Conservation (phyloP, 2,329 filamentous ascomycete genomes). For the Fusarium sp. region DNA sequence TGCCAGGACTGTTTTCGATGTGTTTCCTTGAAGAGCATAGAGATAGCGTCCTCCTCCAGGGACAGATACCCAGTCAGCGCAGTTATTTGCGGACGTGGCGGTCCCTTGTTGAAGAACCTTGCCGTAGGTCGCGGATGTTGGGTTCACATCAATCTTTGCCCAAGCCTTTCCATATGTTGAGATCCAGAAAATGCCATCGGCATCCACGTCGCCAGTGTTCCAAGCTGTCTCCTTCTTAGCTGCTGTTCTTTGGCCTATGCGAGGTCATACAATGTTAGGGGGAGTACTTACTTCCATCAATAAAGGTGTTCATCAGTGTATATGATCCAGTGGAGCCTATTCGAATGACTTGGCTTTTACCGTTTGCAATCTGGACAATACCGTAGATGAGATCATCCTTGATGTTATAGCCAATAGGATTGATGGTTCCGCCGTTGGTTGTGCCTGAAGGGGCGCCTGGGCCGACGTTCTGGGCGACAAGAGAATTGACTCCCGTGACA, state of each 20-base stretch:
- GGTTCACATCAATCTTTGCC: constrained; percentile 11
- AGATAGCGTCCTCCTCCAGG: background rate
- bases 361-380: background rate
- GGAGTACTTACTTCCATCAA: background rate
- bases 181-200: constrained; percentile 6
- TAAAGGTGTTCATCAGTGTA: background rate
- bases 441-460: background rate
- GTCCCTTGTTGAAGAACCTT: background rate
- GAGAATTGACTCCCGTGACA: background rate
- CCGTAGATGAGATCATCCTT: constrained; percentile 4
- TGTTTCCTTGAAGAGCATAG: background rate
- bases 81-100: background rate
- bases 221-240: background rate
- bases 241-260: too few species aligned
- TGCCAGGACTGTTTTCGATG: background rate
- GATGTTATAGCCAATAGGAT: constrained; percentile 7
- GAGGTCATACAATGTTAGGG: accelerated
- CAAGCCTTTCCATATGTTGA: background rate
- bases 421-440: background rate
- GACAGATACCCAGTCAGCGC: constrained; percentile 1
- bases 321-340: constrained; percentile 2
- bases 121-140: background rate
- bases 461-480: background rate
- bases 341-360: constrained; percentile 3
- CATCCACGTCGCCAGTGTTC: constrained; percentile 4